Conservation (phyloP, 495 filamentous ascomycete genomes). For the Penicillium coprophilum region DNA sequence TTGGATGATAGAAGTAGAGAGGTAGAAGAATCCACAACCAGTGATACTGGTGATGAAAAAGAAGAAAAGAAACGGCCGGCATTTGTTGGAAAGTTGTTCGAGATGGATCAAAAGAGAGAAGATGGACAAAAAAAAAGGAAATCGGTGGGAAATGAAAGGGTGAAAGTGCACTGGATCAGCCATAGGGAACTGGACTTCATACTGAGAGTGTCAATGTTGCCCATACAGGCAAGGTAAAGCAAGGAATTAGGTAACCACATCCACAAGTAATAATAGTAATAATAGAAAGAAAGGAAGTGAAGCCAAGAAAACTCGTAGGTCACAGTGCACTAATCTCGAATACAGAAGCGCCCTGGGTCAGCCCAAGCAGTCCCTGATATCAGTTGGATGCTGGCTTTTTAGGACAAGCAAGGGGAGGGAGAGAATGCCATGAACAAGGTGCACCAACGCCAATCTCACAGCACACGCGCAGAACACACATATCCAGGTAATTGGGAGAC, state of each 20-base stretch:
- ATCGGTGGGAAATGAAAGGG: slow-evolving; percentile 8
- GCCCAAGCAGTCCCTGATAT: slow-evolving; percentile 11
- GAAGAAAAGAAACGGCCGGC: slow-evolving; percentile 15
- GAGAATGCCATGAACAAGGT: slow-evolving; percentile 30
- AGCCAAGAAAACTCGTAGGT: slow-evolving; percentile 35
- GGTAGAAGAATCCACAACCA: slow-evolving; percentile 10
- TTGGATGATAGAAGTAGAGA: neutral
- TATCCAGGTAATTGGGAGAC: slow-evolving; percentile 33
- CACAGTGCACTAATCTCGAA: slow-evolving; percentile 39
- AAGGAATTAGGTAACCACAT: slow-evolving; percentile 38
- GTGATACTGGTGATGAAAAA: slow-evolving; percentile 8
- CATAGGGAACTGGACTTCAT: slow-evolving; percentile 13
- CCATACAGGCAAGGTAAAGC: slow-evolving; percentile 13
- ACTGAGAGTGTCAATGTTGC: slow-evolving; percentile 14
- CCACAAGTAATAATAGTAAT: slow-evolving; percentile 36
- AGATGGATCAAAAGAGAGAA: slow-evolving; percentile 18
- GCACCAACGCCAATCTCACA: slow-evolving; percentile 48
- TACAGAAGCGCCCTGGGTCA: slow-evolving; percentile 26
- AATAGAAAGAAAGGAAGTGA: slow-evolving; percentile 30
- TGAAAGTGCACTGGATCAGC: slow-evolving; percentile 13
- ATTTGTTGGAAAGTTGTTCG: slow-evolving; percentile 15
- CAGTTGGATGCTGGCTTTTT: slow-evolving; percentile 7
- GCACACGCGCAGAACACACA: slow-evolving; percentile 28
- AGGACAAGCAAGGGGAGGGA: slow-evolving; percentile 24
- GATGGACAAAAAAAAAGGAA: slow-evolving; percentile 7